A percentile compares a stretch with the other conserved stretches of the same genome.
phyloP scores from a whole-genome alignment of 805 yeast genomes.

The Kazachstania psychrophila region DNA sequence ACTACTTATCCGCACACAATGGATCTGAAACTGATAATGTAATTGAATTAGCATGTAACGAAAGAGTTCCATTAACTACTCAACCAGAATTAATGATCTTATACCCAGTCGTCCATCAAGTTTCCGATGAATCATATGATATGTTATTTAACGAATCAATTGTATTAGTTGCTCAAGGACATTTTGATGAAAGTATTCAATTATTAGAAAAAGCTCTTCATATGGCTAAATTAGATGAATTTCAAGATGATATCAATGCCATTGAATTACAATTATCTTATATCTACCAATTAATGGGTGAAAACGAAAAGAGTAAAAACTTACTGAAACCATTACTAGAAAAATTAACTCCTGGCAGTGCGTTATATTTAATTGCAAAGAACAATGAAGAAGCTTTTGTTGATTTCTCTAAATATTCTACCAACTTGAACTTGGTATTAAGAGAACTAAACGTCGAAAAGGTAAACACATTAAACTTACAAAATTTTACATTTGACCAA shows the following conservation, averaged over 20 bases:
- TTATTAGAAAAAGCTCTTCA: constrained; percentile 38
- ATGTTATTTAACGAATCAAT: constrained; percentile 55
- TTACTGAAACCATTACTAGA: constrained; percentile 31
- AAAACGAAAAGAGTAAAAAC: constrained; percentile 29
- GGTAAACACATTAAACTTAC: constrained; percentile 13
- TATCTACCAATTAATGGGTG: constrained; percentile 37
- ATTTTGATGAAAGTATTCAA: constrained; percentile 34
- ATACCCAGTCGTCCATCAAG: constrained; percentile 3
- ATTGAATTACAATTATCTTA: constrained; percentile 54
- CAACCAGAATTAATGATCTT: constrained; percentile 11
- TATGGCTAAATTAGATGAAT: constrained; percentile 34
- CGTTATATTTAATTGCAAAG: constrained; percentile 24
- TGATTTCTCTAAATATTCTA: constrained; percentile 25
- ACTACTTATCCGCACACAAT: constrained; percentile 34
- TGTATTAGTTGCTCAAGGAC: constrained; percentile 38
- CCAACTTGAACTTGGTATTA: constrained; percentile 25
- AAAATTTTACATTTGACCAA: constrained; percentile 22
- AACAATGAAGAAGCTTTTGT: constrained; percentile 26
- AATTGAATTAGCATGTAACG: constrained; percentile 56
- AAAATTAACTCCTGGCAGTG: constrained; percentile 16
- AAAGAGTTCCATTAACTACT: constrained; percentile 57
- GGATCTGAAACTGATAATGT: constrained; percentile 32
- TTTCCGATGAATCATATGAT: constrained; percentile 42
- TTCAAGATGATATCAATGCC: constrained; percentile 46
- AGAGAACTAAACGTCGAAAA: constrained; percentile 30